Evolutionary conservation across 1,139 yeast species (phyloP), one percentile per base, ranked within the genome.

Genomic region (Diutina siamensis): DNA sequence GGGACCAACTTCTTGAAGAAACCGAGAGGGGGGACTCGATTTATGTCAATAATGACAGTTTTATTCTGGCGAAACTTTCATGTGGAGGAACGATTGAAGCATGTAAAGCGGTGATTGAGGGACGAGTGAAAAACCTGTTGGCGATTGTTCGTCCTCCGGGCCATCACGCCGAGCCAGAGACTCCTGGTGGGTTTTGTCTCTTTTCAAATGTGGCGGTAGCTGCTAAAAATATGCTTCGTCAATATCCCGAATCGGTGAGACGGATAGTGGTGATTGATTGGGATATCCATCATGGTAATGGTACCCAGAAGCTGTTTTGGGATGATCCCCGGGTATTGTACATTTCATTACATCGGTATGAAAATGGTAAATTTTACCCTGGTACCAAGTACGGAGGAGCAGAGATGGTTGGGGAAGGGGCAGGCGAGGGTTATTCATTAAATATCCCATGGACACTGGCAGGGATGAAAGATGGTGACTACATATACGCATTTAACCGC

Each of bases 71-170:
- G 1, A 83, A 84, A 59, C 71, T 94, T 35, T 83, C 96, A 15
- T 92, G 97, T 60, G 99, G 99, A 47, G 97, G 98, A 27, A 82
- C 95, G 28, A 92, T 94, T 46, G 98, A 92, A 61, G 95, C 96
- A 0, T 89, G 97, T 61, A 79, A 80, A 53, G 96, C 97, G 0
- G 98, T 94, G 18, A 83, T 92, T 10, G 97, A 89, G 60, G 95
- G 96, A 1, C 68, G 72, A 48, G 97, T 89, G 28, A 88, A 88
- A 58, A 94, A 94, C 59, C 83, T 97, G 0, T 61, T 94, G 48
- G 99, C 98, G 0, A 86, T 94, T 13, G 96, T 94, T 13, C 76
- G 99, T 52, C 99, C 99, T 1, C 99, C 99, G 0, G 99, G 99
- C 2, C 99, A 94, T 64, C 99, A 94, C 59, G 97, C 98, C 1